These are phyloP conservation scores for Ophiostoma australiae DNA, from an alignment of 2,329 filamentous ascomycete species.

Conservation along the genomic window DNA sequence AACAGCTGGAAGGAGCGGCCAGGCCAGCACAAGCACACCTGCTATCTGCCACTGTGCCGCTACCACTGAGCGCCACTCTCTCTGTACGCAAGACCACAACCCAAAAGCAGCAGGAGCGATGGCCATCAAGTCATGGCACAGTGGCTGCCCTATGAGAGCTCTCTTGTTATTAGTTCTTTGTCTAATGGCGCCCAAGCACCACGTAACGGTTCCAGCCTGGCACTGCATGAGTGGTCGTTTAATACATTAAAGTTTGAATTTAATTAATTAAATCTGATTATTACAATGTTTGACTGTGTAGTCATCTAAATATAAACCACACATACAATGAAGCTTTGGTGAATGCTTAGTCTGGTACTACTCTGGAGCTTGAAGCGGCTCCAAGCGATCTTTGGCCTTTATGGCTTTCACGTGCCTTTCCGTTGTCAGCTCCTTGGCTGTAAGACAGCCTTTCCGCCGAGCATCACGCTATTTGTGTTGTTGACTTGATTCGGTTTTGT, in stretches of 20 bases:
- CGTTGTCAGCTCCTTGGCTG: neutral
- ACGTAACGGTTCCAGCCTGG: neutral
- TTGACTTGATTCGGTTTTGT: neutral
- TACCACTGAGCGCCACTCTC: neutral
- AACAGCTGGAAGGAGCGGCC: slow-evolving; percentile 8
- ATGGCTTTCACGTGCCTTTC: slow-evolving; percentile 12
- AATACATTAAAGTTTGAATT: neutral
- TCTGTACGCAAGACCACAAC: neutral
- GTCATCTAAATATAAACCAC: too few relatives aligned
- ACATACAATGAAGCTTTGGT: neutral
- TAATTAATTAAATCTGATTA: too few relatives aligned
- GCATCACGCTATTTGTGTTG: neutral
- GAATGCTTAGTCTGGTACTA: neutral
- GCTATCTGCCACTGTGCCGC: neutral
- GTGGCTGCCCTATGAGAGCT: neutral
- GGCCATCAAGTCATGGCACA: neutral
- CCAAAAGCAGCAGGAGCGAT: neutral
- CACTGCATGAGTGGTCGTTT: neutral
- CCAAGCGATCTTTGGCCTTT: neutral
- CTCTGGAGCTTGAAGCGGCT: neutral
- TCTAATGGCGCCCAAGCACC: neutral
- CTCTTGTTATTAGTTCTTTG: neutral
- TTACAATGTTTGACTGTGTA: too few relatives aligned
- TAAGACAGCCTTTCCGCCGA: slow-evolving; percentile 9
- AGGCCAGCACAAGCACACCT: slow-evolving; percentile 8